Conservation (phyloP, 345 rosid species). For the Pseudoturritis turrita region DNA sequence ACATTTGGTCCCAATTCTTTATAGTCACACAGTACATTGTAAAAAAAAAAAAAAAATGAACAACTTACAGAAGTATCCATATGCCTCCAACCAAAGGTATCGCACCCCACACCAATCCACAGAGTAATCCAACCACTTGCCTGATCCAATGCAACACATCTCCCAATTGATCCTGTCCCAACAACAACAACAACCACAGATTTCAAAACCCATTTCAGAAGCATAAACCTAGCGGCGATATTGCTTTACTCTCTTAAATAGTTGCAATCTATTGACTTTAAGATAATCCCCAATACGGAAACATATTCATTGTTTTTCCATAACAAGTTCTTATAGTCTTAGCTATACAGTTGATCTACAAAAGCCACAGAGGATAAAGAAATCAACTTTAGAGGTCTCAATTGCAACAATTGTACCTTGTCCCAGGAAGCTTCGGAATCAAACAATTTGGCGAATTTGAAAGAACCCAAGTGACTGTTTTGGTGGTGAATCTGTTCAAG, state of each 20-base stretch:
- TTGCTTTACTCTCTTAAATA: conserved; percentile 16
- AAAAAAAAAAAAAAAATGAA: neutral
- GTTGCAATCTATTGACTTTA: neutral
- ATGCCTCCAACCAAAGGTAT: conserved; percentile 89
- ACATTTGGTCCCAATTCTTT: neutral
- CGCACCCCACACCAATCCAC: conserved; percentile 87
- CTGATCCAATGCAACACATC: conserved; percentile 99
- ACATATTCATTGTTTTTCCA: neutral
- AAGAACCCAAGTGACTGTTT: conserved; percentile 68
- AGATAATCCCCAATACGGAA: neutral
- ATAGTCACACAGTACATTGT: neutral
- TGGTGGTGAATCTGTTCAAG: conserved; percentile 35
- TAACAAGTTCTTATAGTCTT: neutral
- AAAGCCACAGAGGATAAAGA: neutral
- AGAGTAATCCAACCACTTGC: conserved; percentile 72
- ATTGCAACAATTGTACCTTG: too few species aligned
- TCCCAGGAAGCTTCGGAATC: conserved; percentile 98
- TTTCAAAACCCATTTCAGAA: neutral
- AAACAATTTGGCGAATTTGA: conserved; percentile 76
- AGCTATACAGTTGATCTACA: neutral
- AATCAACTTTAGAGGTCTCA: neutral
- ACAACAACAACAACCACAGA: neutral
- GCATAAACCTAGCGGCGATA: too few species aligned
- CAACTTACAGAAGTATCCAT: conserved; percentile 84
- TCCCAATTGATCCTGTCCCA: conserved; percentile 91